Evolutionary conservation across 495 filamentous ascomycete species (phyloP).

Genomic region (Aspergillus biplanus): DNA sequence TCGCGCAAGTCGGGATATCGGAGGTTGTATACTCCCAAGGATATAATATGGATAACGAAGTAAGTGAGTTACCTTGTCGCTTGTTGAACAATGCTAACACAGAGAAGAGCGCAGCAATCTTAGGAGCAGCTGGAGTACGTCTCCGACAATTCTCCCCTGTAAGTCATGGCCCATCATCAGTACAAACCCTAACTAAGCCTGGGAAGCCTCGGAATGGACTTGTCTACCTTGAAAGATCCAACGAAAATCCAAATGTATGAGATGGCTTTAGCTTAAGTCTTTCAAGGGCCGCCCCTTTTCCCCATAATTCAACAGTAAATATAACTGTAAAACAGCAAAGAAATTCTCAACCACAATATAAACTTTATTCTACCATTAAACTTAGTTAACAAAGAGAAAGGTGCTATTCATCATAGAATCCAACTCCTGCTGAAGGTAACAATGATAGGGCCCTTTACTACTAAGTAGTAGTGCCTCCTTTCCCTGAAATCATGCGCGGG

Average conservation of each 20-base stretch:
- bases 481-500: neutral
- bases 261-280: too few species aligned
- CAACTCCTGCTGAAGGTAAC: too few species aligned
- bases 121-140: conserved; percentile 73
- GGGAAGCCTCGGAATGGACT: conserved; percentile 53
- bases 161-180: conserved; percentile 30
- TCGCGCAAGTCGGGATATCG: conserved; percentile 89
- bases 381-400: too few species aligned
- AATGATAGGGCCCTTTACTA: neutral
- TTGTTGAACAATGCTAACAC: conserved; percentile 19
- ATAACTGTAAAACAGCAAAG: too few species aligned
- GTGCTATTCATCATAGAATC: too few species aligned
- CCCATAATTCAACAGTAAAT: too few species aligned
- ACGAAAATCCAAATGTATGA: neutral
- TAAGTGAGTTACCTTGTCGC: conserved; percentile 28
- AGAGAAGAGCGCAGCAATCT: conserved; percentile 71
- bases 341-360: too few species aligned
- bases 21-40: conserved; percentile 94
- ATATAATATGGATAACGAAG: conserved; percentile 86
- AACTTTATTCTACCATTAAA: too few species aligned
- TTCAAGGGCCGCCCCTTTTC: too few species aligned
- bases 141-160: conserved; percentile 84
- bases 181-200: conserved; percentile 19
- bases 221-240: conserved; percentile 42
- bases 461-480: neutral